Base-by-base conservation (phyloP, 2,329 filamentous ascomycete species). In the Epicoccum nigrum region DNA sequence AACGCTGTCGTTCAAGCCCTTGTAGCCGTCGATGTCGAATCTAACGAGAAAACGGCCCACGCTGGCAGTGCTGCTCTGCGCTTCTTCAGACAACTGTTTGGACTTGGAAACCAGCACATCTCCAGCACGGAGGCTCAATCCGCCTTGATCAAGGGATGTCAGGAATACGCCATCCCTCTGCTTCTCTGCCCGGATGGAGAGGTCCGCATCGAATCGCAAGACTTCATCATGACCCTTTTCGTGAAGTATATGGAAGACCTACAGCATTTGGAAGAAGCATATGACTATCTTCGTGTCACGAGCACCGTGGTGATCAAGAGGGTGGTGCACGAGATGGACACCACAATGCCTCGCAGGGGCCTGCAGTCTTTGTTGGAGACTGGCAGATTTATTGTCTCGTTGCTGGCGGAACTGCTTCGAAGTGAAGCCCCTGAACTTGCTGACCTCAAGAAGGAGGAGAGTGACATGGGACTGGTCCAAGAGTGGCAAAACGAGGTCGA, bases 181-280 rank as follows among this genome's bases (percentile, higher is more conserved):
- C 64, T 74, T 4, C 50, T 70, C 8, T 64, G 68, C 28, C 57
- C 67, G 3, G 59, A 70, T 11, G 67, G 70, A 2, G 49, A 21
- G 9, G 58, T 73, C n/a, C 67, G 69, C 12, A 58, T 57, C 11
- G 55, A 46, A n/a, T 51, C 65, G 8, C 43, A 55, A 0, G 54
- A 44, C 1, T 55, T 68, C 20, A 41, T 72, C 11, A 47, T 58
- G 15, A 59, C 60, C 4, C 54, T 73, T 7, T 70, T 68, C 53
- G 28, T n/a, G 11, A 39, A 32, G n/a, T 34, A 47, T n/a, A 46
- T 52, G 43, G 38, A 52, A 8, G 44, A 47, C 4, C 12, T 38
- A 8, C 13, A 33, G 20, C 46, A 49, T 20, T 37, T 56, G 33
- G 57, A 64, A 9, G 56, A 63, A 16, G 51, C 54, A 5, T 52